Evolutionary conservation across 179 eudicot species (phyloP).

Genomic region (Vitellaria paradoxa): DNA sequence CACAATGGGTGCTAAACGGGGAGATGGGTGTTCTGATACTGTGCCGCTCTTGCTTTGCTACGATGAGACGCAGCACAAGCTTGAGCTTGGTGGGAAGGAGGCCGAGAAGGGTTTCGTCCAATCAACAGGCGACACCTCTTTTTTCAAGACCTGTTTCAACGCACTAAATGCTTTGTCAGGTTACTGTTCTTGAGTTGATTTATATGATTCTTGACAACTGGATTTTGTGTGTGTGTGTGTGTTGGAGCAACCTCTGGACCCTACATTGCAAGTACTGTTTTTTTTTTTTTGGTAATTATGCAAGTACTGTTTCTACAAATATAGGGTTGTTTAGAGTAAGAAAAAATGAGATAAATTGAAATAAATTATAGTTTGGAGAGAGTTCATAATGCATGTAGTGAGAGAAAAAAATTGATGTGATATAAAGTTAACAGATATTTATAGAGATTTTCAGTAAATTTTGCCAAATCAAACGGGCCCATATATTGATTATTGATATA

Average conservation of each 20-base stretch:
- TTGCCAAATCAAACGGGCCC: too few relatives aligned
- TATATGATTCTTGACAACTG: neutral
- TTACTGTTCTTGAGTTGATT: slow-evolving; percentile 9
- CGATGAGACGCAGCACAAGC: neutral
- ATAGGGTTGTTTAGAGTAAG: too few relatives aligned
- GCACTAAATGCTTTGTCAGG: slow-evolving; percentile 90
- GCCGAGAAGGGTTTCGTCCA: neutral
- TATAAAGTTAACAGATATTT: too few relatives aligned
- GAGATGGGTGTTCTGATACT: neutral
- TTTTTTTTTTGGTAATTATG: too few relatives aligned
- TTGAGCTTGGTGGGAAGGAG: neutral
- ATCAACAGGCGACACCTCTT: slow-evolving; percentile 40
- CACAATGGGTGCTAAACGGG: slow-evolving; percentile 1
- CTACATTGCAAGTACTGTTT: neutral
- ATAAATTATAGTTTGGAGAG: too few relatives aligned
- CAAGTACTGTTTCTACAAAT: neutral
- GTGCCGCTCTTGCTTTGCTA: slow-evolving; percentile 17
- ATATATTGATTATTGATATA: too few relatives aligned
- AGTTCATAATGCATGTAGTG: too few relatives aligned
- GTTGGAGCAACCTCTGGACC: neutral
- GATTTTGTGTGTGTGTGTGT: too few relatives aligned
- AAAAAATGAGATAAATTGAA: too few relatives aligned
- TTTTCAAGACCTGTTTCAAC: slow-evolving; percentile 76
- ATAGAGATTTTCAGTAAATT: too few relatives aligned
- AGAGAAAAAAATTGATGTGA: too few relatives aligned